Percentiles rank a stretch among this genome's conserved stretches.
Evolutionary conservation across 805 yeast genomes (phyloP).

Genomic region (Saccharomycopsis babjevae): DNA sequence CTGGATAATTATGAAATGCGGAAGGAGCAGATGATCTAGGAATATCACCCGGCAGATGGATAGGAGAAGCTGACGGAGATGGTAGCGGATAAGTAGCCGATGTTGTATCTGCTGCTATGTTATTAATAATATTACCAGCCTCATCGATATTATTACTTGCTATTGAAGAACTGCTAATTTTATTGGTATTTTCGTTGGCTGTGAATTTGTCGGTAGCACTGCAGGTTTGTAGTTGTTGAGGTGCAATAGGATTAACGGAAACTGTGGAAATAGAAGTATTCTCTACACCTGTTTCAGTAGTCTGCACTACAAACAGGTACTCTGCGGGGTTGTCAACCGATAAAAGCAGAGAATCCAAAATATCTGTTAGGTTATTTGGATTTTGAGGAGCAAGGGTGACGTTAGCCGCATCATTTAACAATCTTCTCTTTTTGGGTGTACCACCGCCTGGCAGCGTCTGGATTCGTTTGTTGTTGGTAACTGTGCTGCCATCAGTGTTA

Average conservation of each 20-base stretch:
- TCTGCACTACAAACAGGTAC: background rate
- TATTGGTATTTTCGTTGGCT: background rate
- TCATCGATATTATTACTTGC: background rate
- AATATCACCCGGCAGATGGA: slow-evolving; percentile 23
- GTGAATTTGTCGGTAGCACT: background rate
- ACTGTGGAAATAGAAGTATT: too few species aligned
- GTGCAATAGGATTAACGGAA: too few species aligned
- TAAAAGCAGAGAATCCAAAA: background rate
- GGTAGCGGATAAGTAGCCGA: slow-evolving; percentile 46
- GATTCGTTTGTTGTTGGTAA: background rate
- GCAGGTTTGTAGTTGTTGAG: background rate
- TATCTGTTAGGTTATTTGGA: too few species aligned
- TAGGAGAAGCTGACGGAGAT: slow-evolving; percentile 58
- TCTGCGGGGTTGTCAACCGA: background rate
- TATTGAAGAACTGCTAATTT: background rate
- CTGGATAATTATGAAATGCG: background rate
- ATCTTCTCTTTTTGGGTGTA: background rate
- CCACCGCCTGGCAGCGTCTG: background rate
- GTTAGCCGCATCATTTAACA: background rate
- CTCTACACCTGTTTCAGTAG: too few species aligned
- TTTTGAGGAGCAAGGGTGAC: background rate
- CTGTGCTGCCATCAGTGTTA: background rate
- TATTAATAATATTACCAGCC: background rate
- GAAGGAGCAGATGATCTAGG: slow-evolving; percentile 2
- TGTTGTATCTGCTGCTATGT: slow-evolving; percentile 1